Base-by-base conservation (phyloP, 768 basidiomycete genomes). In the Punctularia strigosozonata region DNA sequence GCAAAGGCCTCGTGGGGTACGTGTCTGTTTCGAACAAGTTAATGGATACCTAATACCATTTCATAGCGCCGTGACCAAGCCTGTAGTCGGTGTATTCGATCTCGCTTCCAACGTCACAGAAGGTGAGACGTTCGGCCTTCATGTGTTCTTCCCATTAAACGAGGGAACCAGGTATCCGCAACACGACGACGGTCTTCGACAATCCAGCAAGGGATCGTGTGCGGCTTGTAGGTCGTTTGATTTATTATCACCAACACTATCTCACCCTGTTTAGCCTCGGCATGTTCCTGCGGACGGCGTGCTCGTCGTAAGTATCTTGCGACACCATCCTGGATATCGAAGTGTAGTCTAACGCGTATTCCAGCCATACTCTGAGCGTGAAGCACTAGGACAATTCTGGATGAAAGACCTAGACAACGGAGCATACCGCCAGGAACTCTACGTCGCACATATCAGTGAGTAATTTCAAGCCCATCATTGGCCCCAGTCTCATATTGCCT, bases 101-200 rank as follows among this genome's bases (percentile, higher is more conserved):
- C 73, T 99, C 31, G 87, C 92, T 2, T 84, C 92, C 12, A 97
- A 92, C 50, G 77, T 97, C 17, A 80, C 86, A 19, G 94, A 95
- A 71, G 94, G 85, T 83, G 44, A 31, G 47, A 32, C 24, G 13
- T 12, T 1, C 20, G 15, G 37, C 22, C 37, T 25, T 28, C 43
- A 22, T 46, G 37, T 10, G 32, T 23, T 38, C 17, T 31, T 33
- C 4, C 22, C 17, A 1, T 10, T 19, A 30, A 14, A 13, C 22
- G 36, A 15, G 25, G 10, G 19, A 30, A 24, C 24, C 42, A 90
- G 88, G 94, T 20, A 94, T 99, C 46, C 79, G 95, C 32, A 99
- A 99, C 51, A 99, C 95, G 1, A 98, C 95, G 0, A 98, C 91
- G 2, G 94, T 98, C 2, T 99, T 98, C 45, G 95, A 98, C 55